Evolutionary conservation across 1,284 basidiomycete species (phyloP).

Genomic region (Blastosporella zonata): DNA sequence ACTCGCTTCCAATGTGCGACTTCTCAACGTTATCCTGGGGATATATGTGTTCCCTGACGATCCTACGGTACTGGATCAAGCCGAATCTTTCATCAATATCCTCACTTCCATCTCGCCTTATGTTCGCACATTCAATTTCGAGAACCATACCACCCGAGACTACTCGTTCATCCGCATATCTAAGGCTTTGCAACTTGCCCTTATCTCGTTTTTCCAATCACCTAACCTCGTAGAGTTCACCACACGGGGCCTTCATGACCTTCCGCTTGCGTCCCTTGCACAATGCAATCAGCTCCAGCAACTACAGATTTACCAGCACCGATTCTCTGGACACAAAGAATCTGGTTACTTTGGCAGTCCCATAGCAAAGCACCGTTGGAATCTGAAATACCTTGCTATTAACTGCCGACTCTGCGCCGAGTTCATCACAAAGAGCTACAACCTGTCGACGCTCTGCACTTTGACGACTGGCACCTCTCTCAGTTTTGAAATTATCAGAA

Average conservation of each 20-base stretch:
- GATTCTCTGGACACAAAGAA: not conserved
- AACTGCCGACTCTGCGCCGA: not conserved
- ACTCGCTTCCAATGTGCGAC: not conserved
- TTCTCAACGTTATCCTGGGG: not conserved
- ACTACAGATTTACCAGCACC: not conserved
- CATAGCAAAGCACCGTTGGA: not conserved
- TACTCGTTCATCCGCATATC: not conserved
- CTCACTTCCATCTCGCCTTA: not conserved
- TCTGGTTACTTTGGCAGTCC: not conserved
- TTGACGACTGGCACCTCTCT: not conserved
- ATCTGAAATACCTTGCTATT: not conserved
- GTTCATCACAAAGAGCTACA: not conserved
- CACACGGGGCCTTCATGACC: not conserved
- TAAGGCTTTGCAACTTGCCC: not conserved
- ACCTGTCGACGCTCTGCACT: not conserved
- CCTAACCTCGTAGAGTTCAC: not conserved
- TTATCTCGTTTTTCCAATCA: not conserved
- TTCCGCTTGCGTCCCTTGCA: not conserved
- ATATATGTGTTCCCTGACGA: not conserved
- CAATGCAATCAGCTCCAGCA: not conserved
- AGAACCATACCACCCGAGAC: not conserved
- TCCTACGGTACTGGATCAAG: not conserved
- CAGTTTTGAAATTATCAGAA: not conserved
- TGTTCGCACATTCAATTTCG: not conserved
- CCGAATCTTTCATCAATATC: not conserved